phyloP scores from a whole-genome alignment of 306 rosid genomes.

The Medicago lupulina region DNA sequence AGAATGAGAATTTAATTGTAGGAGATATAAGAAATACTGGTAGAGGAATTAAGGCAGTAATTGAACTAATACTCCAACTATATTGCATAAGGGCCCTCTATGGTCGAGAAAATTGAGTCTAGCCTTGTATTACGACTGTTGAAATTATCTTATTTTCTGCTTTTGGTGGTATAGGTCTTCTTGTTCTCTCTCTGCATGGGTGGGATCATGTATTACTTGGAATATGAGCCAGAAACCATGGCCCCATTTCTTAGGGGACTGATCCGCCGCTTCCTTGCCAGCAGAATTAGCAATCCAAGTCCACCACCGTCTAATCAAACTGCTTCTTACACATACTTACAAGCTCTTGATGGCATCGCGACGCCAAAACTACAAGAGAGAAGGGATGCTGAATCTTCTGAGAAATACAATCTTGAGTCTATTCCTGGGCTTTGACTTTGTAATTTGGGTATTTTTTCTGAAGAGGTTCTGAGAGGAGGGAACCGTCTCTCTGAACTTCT shows the following conservation, averaged over 20 bases:
- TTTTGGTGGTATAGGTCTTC: constrained; percentile 63
- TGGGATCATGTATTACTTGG: constrained; percentile 95
- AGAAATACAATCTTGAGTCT: constrained; percentile 87
- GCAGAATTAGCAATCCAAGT: constrained; percentile 88
- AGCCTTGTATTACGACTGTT: constrained; percentile 9
- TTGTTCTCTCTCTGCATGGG: constrained; percentile 91
- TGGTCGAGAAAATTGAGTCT: constrained; percentile 15
- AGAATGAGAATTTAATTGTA: constrained; percentile 14
- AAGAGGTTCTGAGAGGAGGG: neutral
- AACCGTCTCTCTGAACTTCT: neutral
- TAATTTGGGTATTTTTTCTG: neutral
- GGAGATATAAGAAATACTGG: constrained; percentile 1
- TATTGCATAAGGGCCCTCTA: neutral
- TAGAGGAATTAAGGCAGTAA: constrained; percentile 7
- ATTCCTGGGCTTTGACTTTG: constrained; percentile 80
- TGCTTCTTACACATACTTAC: constrained; percentile 66
- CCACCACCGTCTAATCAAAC: constrained; percentile 52
- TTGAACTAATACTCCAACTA: constrained; percentile 19
- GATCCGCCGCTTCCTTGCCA: constrained; percentile 93
- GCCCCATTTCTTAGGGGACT: constrained; percentile 90
- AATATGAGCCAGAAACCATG: constrained; percentile 94
- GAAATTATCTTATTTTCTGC: constrained; percentile 34
- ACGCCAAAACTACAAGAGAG: constrained; percentile 55
- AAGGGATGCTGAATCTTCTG: constrained; percentile 54
- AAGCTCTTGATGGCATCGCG: constrained; percentile 64